phyloP scores from a whole-genome alignment of 1,139 yeast genomes.

The Nakaseomyces delphensis region DNA sequence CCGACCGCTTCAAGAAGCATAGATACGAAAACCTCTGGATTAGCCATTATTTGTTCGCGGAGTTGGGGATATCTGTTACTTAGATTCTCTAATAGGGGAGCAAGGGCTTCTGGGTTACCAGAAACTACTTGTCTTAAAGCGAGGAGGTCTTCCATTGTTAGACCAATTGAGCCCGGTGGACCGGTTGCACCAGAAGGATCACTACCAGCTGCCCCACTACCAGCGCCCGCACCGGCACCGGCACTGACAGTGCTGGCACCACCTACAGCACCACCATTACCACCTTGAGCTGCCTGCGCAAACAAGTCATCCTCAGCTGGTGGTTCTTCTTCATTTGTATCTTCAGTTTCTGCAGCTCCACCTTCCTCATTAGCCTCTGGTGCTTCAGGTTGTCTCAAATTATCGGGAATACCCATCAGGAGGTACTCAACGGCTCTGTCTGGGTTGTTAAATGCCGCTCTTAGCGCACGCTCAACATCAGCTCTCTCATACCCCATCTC shows the following conservation, averaged over 20 bases:
- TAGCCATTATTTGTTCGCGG: constrained; percentile 70
- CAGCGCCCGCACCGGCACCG: constrained; percentile 19
- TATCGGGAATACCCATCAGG: constrained; percentile 81
- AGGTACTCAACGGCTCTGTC: constrained; percentile 96
- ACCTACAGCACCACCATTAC: constrained; percentile 29
- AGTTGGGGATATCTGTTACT: constrained; percentile 81
- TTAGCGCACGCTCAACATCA: constrained; percentile 81
- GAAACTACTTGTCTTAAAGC: constrained; percentile 72
- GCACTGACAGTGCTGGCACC: constrained; percentile 21
- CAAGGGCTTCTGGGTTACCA: constrained; percentile 83
- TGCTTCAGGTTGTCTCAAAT: constrained; percentile 33
- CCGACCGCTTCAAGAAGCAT: constrained; percentile 56
- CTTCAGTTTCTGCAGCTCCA: constrained; percentile 12
- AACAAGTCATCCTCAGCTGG: constrained; percentile 47
- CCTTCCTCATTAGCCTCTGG: constrained; percentile 13
- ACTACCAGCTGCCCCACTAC: constrained; percentile 20
- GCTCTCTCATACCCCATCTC: constrained; percentile 94
- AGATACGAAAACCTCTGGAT: constrained; percentile 79
- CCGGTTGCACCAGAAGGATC: constrained; percentile 19
- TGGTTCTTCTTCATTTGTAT: constrained; percentile 17
- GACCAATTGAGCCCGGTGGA: constrained; percentile 30
- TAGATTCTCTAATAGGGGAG: constrained; percentile 72
- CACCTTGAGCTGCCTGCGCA: constrained; percentile 65
- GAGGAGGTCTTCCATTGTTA: constrained; percentile 43
- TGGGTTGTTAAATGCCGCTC: constrained; percentile 96